These are phyloP conservation scores for Cytauxzoon felis DNA, from an alignment of 169 alveolate genomes.

Conservation along the genomic window DNA sequence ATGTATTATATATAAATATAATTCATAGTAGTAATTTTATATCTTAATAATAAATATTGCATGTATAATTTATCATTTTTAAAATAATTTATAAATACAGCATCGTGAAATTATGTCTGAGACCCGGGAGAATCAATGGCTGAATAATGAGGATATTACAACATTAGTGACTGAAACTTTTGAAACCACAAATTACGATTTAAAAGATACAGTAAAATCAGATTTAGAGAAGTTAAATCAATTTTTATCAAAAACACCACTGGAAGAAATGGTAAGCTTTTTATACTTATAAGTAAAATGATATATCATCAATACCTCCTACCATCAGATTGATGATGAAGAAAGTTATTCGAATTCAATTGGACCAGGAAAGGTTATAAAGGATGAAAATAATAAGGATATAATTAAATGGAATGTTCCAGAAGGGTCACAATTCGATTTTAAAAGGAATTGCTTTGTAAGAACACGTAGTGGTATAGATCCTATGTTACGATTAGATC, in stretches of 20 bases:
- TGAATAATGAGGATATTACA: neutral
- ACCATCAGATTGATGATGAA: slow-evolving; percentile 36
- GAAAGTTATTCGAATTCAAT: slow-evolving; percentile 12
- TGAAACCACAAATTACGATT: neutral
- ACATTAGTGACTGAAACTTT: neutral
- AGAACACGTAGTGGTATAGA: slow-evolving; percentile 68
- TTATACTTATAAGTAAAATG: neutral
- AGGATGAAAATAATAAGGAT: slow-evolving; percentile 3
- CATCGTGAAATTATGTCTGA: neutral
- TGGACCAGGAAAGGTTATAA: slow-evolving; percentile 19
- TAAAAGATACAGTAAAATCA: neutral
- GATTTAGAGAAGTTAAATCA: no score
- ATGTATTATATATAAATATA: neutral
- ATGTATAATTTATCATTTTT: no score
- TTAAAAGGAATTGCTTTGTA: slow-evolving; percentile 43
- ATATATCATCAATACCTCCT: slow-evolving; percentile 1
- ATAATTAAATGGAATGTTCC: slow-evolving; percentile 53
- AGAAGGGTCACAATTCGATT: slow-evolving; percentile 51
- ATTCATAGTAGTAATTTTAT: neutral
- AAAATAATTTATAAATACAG: neutral
- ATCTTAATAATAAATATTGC: no score
- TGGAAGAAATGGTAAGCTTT: neutral
- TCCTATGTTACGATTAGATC: slow-evolving; percentile 67
- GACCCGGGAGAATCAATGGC: slow-evolving; percentile 8
- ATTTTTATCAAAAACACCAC: no score